Evolutionary conservation across 208 protist species (phyloP), one percentile per base, ranked within the genome.

Genomic region (Leishmania aethiopica): DNA sequence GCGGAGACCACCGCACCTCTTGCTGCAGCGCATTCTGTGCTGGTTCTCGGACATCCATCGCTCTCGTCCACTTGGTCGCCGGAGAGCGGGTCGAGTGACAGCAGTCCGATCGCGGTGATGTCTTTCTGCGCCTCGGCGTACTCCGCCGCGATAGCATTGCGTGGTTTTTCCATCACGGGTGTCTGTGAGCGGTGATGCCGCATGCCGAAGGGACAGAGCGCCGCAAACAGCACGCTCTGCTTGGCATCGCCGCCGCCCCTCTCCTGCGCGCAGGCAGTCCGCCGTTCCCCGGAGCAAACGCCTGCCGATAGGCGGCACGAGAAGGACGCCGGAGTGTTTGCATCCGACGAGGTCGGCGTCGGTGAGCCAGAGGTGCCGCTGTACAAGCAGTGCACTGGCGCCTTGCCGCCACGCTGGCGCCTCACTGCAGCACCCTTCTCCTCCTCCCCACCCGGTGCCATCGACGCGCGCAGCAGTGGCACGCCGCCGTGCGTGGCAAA

Each of bases 401-500:
- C 45, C 13, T 35, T 51, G 42, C 4, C 1, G 28, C 45, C 25
- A 35, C 45, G 40, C 22, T 74, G 42, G 8, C 28, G 70, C 70
- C 45, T 0, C 45, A 4, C 22, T 8, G 70, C 45, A 51, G 32
- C 28, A 74, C 47, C 45, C 32, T 17, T 53, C 22, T 22, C 47
- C 47, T 55, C 70, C 28, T 74, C 51, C 10, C 53, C 10, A 55
- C 42, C 6, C 10, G 11, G 35, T 60, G 32, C 62, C 72, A 66
- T 59, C 17, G 66, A 81, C n/a, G 59, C 45, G 73, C 70, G 71
- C 66, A 94, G 79, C 62, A 86, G 81, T n/a, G 95, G 96, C 62
- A 99, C 93, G 57, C 97, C 97, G 37, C 95, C 94, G 86, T 99
- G 97, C 70, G 84, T 90, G 22, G 92, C 91, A 85, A 99, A 98